Conservation (phyloP, 805 yeast genomes). For the Ascoidea asiatica region DNA sequence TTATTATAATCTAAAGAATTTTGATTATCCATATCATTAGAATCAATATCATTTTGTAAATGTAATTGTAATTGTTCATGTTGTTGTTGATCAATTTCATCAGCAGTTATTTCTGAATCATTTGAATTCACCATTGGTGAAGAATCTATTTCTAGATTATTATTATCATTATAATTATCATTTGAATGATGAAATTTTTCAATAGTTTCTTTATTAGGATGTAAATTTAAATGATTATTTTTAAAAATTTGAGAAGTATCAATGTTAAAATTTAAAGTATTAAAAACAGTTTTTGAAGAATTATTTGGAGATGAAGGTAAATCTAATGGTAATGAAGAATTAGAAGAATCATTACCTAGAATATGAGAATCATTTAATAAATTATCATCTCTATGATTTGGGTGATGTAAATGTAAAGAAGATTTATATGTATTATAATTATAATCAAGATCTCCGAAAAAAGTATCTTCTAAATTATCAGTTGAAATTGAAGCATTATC, state of each 20-base stretch:
- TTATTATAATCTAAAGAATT: no score
- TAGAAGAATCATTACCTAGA: no score
- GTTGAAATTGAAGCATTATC: constrained; percentile 18
- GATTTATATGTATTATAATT: constrained; percentile 10
- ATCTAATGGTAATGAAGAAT: no score
- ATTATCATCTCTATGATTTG: no score
- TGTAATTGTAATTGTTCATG: neutral
- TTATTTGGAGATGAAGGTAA: no score
- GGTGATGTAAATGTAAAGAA: no score
- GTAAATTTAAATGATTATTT: neutral
- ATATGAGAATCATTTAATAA: constrained; percentile 2
- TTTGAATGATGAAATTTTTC: neutral
- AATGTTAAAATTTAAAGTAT: neutral
- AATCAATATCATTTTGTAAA: neutral
- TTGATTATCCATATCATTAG: neutral
- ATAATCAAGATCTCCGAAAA: constrained; percentile 29
- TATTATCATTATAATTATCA: neutral
- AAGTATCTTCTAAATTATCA: constrained; percentile 33
- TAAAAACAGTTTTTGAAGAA: neutral
- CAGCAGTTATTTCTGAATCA: neutral
- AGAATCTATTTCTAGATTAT: neutral
- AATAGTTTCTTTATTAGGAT: neutral
- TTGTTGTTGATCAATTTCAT: neutral
- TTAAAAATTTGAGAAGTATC: neutral
- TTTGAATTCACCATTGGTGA: neutral